A percentile compares a stretch with the other conserved stretches of the same genome.
Conservation (phyloP, 139 green algal species). For the Edaphochlamys debaryana region DNA sequence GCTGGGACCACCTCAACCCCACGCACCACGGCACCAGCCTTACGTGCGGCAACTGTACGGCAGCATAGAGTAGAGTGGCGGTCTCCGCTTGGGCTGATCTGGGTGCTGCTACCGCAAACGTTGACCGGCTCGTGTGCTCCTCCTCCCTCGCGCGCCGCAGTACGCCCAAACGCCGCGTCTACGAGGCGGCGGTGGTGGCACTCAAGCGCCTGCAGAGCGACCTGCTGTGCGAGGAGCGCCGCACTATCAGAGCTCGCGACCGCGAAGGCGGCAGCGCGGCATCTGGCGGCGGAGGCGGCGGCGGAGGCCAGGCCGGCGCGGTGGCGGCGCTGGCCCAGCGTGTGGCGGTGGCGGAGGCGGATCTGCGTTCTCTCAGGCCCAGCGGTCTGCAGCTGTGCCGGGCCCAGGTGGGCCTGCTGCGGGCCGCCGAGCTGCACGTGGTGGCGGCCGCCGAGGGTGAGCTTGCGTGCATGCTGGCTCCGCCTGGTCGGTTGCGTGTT, state of each 20-base stretch:
- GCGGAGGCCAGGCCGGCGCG: too few species aligned
- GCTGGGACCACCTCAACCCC: too few species aligned
- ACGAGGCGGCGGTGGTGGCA: slow-evolving; percentile 50
- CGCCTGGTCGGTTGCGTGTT: too few species aligned
- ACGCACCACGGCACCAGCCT: too few species aligned
- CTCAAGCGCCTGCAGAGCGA: slow-evolving; percentile 40
- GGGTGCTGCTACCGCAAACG: too few species aligned
- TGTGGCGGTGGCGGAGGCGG: neutral
- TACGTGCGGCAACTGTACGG: too few species aligned
- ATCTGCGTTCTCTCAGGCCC: neutral
- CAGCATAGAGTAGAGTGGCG: too few species aligned
- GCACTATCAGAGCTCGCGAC: too few species aligned
- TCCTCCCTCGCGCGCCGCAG: slow-evolving; percentile 24
- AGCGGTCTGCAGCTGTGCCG: slow-evolving; percentile 22
- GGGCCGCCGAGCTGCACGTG: neutral
- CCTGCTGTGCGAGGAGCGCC: neutral
- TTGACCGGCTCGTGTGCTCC: too few species aligned
- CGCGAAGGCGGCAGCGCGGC: too few species aligned
- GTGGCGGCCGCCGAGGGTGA: neutral
- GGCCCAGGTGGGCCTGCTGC: neutral
- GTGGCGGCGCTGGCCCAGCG: neutral
- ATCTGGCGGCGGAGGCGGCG: neutral
- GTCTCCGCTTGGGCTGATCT: too few species aligned
- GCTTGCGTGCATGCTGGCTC: too few species aligned
- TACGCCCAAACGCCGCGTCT: slow-evolving; percentile 50